Conservation (phyloP, 2,329 filamentous ascomycete genomes). For the Rutstroemia sp. region DNA sequence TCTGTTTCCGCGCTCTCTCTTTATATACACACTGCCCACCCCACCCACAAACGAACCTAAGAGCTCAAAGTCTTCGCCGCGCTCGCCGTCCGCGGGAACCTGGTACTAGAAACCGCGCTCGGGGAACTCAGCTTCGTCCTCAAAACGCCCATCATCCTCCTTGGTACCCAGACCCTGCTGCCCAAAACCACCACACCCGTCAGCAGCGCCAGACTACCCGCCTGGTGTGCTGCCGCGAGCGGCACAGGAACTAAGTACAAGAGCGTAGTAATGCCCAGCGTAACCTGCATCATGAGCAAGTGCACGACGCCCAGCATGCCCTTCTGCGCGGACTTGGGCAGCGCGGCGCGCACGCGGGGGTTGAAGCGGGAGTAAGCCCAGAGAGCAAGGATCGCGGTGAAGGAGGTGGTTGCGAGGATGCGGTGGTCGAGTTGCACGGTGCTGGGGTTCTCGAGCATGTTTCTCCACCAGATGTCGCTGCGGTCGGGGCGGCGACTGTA, state of each 20-base stretch:
- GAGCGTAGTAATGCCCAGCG: conserved; percentile 81
- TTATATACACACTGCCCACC: no score
- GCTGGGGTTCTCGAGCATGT: conserved; percentile 94
- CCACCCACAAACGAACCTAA: background rate
- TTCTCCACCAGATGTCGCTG: conserved; percentile 90
- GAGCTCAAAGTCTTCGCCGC: background rate
- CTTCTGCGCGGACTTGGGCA: conserved; percentile 58
- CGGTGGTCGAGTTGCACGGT: conserved; percentile 95
- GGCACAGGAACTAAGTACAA: conserved; percentile 89
- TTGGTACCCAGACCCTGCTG: conserved; percentile 68
- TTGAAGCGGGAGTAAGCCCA: conserved; percentile 73
- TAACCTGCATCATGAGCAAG: conserved; percentile 72
- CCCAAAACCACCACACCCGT: conserved; percentile 76
- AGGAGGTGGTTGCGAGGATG: conserved; percentile 83
- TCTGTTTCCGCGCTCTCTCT: no score
- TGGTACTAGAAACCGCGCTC: no score
- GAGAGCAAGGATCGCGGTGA: conserved; percentile 69
- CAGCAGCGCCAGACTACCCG: conserved; percentile 76
- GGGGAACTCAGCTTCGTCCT: conserved; percentile 28
- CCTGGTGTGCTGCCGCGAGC: conserved; percentile 86
- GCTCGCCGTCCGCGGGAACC: no score
- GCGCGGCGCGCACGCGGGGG: conserved; percentile 42
- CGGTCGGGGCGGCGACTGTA: conserved; percentile 74
- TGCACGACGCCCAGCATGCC: conserved; percentile 76
- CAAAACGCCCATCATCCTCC: conserved; percentile 53